Percentiles rank a stretch among this genome's conserved stretches.
Evolutionary conservation across 2,329 filamentous ascomycete species (phyloP).

Genomic region (Purpureocillium lavendulum): DNA sequence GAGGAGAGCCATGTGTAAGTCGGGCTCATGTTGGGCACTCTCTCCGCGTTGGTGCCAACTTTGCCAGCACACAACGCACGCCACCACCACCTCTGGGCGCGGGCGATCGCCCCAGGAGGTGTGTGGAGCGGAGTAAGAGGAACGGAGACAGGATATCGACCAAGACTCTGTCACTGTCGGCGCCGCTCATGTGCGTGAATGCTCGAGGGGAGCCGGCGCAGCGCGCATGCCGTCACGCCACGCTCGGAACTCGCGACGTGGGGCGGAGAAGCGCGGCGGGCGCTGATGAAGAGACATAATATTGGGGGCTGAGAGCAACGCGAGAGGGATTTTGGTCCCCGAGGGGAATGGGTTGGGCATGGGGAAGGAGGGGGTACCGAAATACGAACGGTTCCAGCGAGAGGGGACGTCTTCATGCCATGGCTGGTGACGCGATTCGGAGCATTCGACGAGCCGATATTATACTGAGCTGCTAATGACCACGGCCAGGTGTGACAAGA

Average conservation of each 20-base stretch:
- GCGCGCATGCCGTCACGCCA: not conserved
- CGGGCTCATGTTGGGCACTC: not conserved
- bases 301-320: slow-evolving; percentile 1
- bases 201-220: no score
- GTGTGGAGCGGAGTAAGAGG: not conserved
- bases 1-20: no score
- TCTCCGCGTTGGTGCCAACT: not conserved
- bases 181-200: no score
- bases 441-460: no score
- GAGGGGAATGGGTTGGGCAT: no score
- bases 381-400: not conserved
- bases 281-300: not conserved
- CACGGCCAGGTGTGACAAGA: no score
- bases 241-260: not conserved
- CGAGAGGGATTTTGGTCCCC: not conserved
- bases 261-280: not conserved
- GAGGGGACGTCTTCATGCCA: no score
- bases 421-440: no score
- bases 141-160: not conserved
- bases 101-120: slow-evolving; percentile 7
- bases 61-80: slow-evolving; percentile 7
- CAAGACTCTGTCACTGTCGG: no score
- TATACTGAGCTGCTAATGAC: no score
- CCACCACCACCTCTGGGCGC: slow-evolving; percentile 5
- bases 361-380: not conserved